phyloP scores from a whole-genome alignment of 306 rosid species.

The Quercus robur region DNA sequence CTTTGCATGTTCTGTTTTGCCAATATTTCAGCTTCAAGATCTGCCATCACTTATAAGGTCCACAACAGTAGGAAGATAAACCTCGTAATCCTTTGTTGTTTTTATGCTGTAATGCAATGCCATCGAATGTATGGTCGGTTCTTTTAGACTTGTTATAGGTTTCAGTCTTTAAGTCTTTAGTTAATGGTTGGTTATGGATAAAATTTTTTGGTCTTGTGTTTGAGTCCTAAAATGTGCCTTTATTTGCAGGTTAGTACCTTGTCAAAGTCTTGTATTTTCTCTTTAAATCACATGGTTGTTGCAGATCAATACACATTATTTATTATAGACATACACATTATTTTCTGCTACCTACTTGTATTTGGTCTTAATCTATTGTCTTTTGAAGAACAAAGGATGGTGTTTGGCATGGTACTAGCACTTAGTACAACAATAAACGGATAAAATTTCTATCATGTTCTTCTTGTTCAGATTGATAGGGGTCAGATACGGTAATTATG shows the following conservation, averaged over 20 bases:
- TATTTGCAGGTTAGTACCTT: background rate
- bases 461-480: background rate
- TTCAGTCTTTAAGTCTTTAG: background rate
- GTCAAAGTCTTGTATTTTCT: background rate
- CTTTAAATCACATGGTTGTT: background rate
- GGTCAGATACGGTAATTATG: constrained; percentile 20
- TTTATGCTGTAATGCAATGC: background rate
- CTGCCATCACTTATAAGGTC: background rate
- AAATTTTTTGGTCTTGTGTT: background rate
- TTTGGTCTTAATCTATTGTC: background rate
- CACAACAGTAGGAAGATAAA: background rate
- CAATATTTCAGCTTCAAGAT: background rate
- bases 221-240: background rate
- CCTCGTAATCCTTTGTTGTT: background rate
- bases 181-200: background rate
- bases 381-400: background rate
- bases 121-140: background rate
- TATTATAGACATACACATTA: background rate
- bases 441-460: background rate
- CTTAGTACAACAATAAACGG: background rate
- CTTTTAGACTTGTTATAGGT: background rate
- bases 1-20: background rate
- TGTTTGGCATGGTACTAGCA: background rate
- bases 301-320: background rate
- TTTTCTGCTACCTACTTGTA: background rate